Evolutionary conservation across 495 filamentous ascomycete genomes (phyloP).

Genomic region (Copromyces sp.): DNA sequence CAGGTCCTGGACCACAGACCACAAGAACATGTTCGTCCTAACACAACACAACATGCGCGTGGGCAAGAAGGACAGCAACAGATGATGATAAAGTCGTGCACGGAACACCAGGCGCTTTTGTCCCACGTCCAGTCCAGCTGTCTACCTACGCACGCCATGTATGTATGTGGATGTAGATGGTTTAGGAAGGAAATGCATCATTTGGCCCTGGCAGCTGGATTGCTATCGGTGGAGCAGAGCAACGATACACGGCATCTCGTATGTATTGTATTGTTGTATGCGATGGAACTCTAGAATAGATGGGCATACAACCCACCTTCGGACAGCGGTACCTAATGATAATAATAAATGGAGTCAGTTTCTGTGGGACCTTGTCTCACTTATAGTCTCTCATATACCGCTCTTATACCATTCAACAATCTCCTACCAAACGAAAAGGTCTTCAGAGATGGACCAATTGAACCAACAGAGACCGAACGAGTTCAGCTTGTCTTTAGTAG

Average conservation of each 20-base stretch:
- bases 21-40: not conserved
- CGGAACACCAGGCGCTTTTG: not conserved
- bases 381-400: not conserved
- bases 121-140: no score
- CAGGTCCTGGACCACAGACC: not conserved
- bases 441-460: not conserved
- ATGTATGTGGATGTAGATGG: not conserved
- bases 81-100: not conserved
- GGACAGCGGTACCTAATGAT: no score
- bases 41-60: not conserved
- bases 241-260: not conserved
- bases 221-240: not conserved
- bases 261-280: not conserved
- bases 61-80: not conserved
- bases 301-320: no score
- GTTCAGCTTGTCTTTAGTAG: not conserved
- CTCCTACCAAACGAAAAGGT: not conserved
- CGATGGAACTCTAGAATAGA: not conserved
- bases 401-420: not conserved
- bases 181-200: not conserved
- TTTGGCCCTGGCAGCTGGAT: not conserved
- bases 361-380: not conserved
- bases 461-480: no score
- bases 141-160: not conserved
- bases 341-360: no score